These are phyloP conservation scores for Pythium graminicola DNA, from an alignment of 352 stramenopile genomes.

Conservation along the genomic window DNA sequence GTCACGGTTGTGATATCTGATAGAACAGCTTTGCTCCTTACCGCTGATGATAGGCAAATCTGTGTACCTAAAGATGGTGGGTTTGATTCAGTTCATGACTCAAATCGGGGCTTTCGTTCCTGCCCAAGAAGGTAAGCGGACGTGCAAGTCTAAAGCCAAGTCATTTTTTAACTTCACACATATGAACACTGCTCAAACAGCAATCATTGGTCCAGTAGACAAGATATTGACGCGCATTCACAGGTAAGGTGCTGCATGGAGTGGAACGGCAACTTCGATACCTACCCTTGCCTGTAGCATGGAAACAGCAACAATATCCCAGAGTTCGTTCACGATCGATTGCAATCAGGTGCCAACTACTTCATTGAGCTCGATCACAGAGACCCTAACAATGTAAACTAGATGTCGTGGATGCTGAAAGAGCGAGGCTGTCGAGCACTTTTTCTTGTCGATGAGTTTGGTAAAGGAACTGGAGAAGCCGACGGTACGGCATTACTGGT, in stretches of 20 bases:
- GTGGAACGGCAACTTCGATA: too few species aligned
- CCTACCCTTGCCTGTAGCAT: constrained; percentile 33
- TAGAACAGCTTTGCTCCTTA: background rate
- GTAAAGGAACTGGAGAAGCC: constrained; percentile 74
- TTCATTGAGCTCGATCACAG: background rate
- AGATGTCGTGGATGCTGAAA: constrained; percentile 84
- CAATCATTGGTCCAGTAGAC: constrained; percentile 59
- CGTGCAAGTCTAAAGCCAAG: too few species aligned
- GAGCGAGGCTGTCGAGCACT: constrained; percentile 49
- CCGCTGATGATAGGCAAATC: constrained; percentile 58
- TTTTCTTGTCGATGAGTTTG: constrained; percentile 85
- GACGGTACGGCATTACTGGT: constrained; percentile 77
- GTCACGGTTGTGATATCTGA: background rate
- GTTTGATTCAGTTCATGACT: constrained; percentile 76
- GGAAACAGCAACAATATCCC: constrained; percentile 63
- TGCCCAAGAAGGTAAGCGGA: constrained; percentile 63
- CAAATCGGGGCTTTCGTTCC: constrained; percentile 82
- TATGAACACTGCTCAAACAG: constrained; percentile 24
- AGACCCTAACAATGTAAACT: background rate
- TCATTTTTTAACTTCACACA: background rate
- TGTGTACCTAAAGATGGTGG: constrained; percentile 81
- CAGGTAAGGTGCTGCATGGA: too few species aligned
- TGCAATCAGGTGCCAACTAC: constrained; percentile 58
- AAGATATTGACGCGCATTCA: constrained; percentile 82
- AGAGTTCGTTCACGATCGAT: constrained; percentile 87